phyloP scores from a whole-genome alignment of 306 rosid genomes.

The Cicer chorassanicum region DNA sequence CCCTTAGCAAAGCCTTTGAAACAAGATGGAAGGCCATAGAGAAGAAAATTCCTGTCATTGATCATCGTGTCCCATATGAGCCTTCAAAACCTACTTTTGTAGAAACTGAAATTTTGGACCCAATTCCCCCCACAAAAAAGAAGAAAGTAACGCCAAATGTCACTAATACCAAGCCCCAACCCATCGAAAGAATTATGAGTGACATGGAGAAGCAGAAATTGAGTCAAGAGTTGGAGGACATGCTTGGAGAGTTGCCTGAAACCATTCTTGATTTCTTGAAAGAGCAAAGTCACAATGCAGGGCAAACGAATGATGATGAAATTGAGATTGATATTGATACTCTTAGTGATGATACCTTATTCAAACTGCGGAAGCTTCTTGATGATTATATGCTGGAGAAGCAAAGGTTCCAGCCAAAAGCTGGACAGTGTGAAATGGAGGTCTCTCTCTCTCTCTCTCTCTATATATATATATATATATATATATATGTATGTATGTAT shows the following conservation, averaged over 20 bases:
- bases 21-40: constrained; percentile 73
- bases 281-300: constrained; percentile 61
- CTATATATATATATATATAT: neutral
- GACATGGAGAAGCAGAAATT: constrained; percentile 72
- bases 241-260: constrained; percentile 79
- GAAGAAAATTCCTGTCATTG: constrained; percentile 63
- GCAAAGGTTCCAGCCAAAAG: constrained; percentile 59
- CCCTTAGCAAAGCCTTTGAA: constrained; percentile 72
- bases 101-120: constrained; percentile 52
- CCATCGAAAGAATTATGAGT: constrained; percentile 53
- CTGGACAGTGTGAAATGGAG: constrained; percentile 80
- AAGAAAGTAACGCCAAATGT: constrained; percentile 54
- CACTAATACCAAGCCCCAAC: constrained; percentile 51
- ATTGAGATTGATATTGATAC: constrained; percentile 90
- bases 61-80: constrained; percentile 49
- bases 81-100: constrained; percentile 52
- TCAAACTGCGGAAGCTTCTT: constrained; percentile 72
- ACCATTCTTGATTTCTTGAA: constrained; percentile 70
- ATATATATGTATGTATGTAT: neutral
- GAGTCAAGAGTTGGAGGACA: constrained; percentile 71
- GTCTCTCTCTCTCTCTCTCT: constrained; percentile 46
- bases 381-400: constrained; percentile 71
- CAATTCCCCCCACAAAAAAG: constrained; percentile 63
- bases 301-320: constrained; percentile 74
- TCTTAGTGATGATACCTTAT: constrained; percentile 75